These are phyloP conservation scores for Fusarium multiceps DNA, from an alignment of 2,329 filamentous ascomycete genomes.

Conservation along the genomic window DNA sequence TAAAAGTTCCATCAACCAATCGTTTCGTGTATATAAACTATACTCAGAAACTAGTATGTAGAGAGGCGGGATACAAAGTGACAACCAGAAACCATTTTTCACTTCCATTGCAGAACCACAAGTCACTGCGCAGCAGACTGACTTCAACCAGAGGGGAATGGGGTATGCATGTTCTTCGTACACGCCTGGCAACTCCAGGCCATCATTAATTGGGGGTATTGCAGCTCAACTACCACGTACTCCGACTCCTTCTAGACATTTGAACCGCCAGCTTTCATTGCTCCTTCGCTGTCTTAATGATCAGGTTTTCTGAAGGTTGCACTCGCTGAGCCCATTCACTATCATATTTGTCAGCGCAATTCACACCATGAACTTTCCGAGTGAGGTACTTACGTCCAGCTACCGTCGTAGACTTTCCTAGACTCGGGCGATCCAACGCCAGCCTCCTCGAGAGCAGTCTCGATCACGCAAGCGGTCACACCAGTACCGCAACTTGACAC, in stretches of 20 bases:
- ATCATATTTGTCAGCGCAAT: conserved; percentile 45
- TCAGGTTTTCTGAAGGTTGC: conserved; percentile 69
- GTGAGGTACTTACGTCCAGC: conserved; percentile 84
- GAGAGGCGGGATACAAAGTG: conserved; percentile 39
- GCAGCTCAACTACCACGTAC: conserved; percentile 40
- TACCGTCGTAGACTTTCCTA: conserved; percentile 90
- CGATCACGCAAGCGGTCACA: conserved; percentile 91
- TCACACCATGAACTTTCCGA: background rate
- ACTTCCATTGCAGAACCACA: conserved; percentile 27
- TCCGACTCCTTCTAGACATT: conserved; percentile 28
- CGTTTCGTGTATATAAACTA: conserved; percentile 34
- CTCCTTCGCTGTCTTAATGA: conserved; percentile 62
- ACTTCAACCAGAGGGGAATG: conserved; percentile 38
- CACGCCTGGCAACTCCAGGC: conserved; percentile 43
- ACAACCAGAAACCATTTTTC: conserved; percentile 29
- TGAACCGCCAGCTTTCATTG: conserved; percentile 22
- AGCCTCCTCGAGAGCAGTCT: conserved; percentile 85
- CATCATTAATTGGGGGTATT: conserved; percentile 49
- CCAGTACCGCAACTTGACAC: conserved; percentile 93
- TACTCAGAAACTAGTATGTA: conserved; percentile 33
- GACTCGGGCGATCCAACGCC: conserved; percentile 75
- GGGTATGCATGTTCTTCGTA: conserved; percentile 46
- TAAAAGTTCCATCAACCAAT: conserved; percentile 38
- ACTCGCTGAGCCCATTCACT: conserved; percentile 77
- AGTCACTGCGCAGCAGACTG: conserved; percentile 29